These are phyloP conservation scores for Aspergillus asperescens DNA, from an alignment of 495 filamentous ascomycete species.

Conservation along the genomic window DNA sequence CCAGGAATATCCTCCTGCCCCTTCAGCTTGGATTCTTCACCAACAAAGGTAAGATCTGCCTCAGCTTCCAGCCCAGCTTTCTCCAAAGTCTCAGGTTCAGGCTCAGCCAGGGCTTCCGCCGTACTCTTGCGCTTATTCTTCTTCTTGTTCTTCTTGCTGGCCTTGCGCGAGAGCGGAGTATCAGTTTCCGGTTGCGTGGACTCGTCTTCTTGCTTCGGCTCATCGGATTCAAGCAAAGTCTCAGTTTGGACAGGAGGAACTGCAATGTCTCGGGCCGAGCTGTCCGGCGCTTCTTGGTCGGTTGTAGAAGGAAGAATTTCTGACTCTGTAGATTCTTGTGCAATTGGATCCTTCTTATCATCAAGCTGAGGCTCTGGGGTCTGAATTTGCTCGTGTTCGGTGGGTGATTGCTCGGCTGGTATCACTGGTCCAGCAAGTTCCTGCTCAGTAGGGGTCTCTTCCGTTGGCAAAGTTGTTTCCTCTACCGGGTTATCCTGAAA, in stretches of 20 bases:
- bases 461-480: background rate
- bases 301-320: too few relatives aligned
- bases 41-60: background rate
- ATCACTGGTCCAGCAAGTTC: background rate
- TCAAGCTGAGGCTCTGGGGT: too few relatives aligned
- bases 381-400: too few relatives aligned
- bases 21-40: background rate
- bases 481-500: background rate
- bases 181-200: slow-evolving; percentile 11
- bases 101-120: slow-evolving; percentile 11
- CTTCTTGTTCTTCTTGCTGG: slow-evolving; percentile 25
- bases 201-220: slow-evolving; percentile 6
- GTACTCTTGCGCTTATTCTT: slow-evolving; percentile 32
- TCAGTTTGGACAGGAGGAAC: background rate
- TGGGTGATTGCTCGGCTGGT: too few relatives aligned
- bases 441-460: background rate
- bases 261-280: background rate
- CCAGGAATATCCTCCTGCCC: background rate
- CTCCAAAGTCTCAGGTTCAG: slow-evolving; percentile 24
- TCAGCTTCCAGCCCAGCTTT: slow-evolving; percentile 2
- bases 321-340: too few relatives aligned
- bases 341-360: too few relatives aligned
- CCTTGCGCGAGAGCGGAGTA: slow-evolving; percentile 12
- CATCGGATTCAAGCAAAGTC: background rate
- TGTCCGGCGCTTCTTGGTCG: background rate